Percentiles rank a stretch among this genome's conserved stretches.
Conservation (phyloP, 225 moss, liverwort and hornwort species). For the Ulota crispa region DNA sequence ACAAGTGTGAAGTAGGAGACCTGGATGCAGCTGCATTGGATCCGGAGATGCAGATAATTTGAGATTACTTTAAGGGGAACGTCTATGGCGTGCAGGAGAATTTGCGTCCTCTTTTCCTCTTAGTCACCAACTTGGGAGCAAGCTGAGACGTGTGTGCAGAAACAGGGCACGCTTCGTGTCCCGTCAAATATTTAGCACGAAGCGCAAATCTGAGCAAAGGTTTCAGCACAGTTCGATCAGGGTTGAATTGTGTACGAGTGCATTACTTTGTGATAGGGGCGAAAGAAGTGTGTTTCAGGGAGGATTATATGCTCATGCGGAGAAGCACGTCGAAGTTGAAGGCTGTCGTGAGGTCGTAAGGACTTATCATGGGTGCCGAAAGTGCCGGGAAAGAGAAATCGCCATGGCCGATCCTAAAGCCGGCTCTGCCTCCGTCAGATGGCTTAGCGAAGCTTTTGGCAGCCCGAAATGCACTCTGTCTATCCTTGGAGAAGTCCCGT, state of each 20-base stretch:
- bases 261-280: background rate
- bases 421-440: slow-evolving; percentile 23
- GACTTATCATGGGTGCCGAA: slow-evolving; percentile 47
- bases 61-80: background rate
- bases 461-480: slow-evolving; percentile 38
- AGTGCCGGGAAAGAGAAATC: slow-evolving; percentile 29
- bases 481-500: slow-evolving; percentile 52
- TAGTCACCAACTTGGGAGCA: background rate
- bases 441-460: slow-evolving; percentile 48
- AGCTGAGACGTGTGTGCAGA: background rate
- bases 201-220: slow-evolving; percentile 3
- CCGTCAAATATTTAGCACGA: background rate
- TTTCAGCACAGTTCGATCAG: background rate
- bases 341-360: slow-evolving; percentile 29
- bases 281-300: slow-evolving; percentile 11
- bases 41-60: background rate
- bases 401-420: slow-evolving; percentile 12
- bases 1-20: slow-evolving; percentile 7
- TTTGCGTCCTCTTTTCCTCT: background rate
- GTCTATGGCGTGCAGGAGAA: background rate
- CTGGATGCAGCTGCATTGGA: slow-evolving; percentile 14
- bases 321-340: slow-evolving; percentile 18
- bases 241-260: slow-evolving; percentile 3
- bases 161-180: background rate
- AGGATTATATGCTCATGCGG: slow-evolving; percentile 36